Evolutionary conservation across 2,329 filamentous ascomycete species (phyloP).

Genomic region (Ophiostoma populinum): DNA sequence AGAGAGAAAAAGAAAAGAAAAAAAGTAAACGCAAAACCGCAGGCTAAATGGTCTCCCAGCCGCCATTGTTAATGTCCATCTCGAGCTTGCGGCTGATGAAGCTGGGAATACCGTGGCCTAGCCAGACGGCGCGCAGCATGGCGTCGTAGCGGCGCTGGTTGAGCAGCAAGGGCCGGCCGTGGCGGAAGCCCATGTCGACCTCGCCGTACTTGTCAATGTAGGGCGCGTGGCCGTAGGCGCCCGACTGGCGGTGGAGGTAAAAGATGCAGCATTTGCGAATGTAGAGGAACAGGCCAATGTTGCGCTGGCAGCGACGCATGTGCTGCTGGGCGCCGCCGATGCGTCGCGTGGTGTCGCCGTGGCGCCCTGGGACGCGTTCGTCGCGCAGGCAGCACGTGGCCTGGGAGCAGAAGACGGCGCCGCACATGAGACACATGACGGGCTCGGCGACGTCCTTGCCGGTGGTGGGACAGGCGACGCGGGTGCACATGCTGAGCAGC

Average conservation of each 20-base stretch:
- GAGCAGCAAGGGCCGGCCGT: constrained; percentile 76
- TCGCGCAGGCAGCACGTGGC: constrained; percentile 73
- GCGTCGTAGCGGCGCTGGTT: constrained; percentile 91
- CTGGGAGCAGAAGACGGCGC: constrained; percentile 92
- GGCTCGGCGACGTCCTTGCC: constrained; percentile 86
- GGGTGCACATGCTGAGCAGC: constrained; percentile 80
- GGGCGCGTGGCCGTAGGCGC: constrained; percentile 72
- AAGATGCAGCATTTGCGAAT: constrained; percentile 90
- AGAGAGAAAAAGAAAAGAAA: no score
- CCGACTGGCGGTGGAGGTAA: constrained; percentile 66
- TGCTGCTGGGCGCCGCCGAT: constrained; percentile 85
- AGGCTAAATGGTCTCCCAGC: constrained; percentile 67
- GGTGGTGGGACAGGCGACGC: constrained; percentile 67
- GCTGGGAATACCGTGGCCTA: constrained; percentile 73
- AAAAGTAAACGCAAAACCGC: no score
- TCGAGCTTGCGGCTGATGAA: constrained; percentile 82
- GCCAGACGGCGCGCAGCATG: constrained; percentile 69
- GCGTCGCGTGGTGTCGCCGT: constrained; percentile 12
- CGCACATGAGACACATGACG: constrained; percentile 83
- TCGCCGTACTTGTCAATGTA: constrained; percentile 96
- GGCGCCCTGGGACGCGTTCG: constrained; percentile 26
- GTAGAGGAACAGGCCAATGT: constrained; percentile 88
- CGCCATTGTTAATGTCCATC: constrained; percentile 90
- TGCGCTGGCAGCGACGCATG: constrained; percentile 60
- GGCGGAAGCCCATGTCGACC: constrained; percentile 75